These are phyloP conservation scores for Candida jianshihensis DNA, from an alignment of 805 yeast genomes.

Conservation along the genomic window DNA sequence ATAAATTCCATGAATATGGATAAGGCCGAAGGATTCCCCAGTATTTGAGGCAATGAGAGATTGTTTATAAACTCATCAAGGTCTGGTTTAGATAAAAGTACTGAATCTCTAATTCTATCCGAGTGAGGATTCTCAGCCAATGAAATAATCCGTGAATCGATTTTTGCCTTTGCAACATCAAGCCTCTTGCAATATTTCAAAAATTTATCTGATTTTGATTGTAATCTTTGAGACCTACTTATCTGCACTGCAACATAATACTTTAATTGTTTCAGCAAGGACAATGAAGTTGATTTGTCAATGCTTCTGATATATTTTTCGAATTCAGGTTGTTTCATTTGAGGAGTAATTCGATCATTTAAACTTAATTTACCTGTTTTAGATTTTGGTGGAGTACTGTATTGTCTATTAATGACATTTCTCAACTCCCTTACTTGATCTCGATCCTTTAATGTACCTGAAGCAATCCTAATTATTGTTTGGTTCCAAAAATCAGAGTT, in stretches of 20 bases:
- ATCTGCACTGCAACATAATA: constrained; percentile 42
- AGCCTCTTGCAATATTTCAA: constrained; percentile 25
- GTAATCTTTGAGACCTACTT: constrained; percentile 29
- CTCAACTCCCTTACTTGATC: constrained; percentile 68
- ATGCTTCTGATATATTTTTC: constrained; percentile 34
- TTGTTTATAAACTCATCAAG: constrained; percentile 18
- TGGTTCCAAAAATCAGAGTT: constrained; percentile 79
- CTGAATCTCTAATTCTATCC: constrained; percentile 1
- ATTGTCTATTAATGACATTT: constrained; percentile 62
- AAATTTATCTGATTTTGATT: constrained; percentile 22
- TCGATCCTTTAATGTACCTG: constrained; percentile 62
- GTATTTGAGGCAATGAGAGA: constrained; percentile 34
- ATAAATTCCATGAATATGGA: constrained; percentile 48
- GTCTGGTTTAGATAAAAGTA: constrained; percentile 9
- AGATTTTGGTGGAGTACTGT: constrained; percentile 16
- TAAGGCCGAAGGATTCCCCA: constrained; percentile 41
- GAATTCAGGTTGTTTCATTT: constrained; percentile 33
- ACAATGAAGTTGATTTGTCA: constrained; percentile 25
- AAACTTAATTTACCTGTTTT: constrained; percentile 19
- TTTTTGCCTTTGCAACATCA: constrained; percentile 21
- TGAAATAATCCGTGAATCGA: constrained; percentile 24
- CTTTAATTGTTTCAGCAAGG: constrained; percentile 42
- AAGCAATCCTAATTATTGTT: constrained; percentile 48
- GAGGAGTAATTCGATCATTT: constrained; percentile 29
- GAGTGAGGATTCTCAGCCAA: constrained; percentile 11